Conservation (phyloP, 805 yeast species). For the Lipomyces mesembrius region DNA sequence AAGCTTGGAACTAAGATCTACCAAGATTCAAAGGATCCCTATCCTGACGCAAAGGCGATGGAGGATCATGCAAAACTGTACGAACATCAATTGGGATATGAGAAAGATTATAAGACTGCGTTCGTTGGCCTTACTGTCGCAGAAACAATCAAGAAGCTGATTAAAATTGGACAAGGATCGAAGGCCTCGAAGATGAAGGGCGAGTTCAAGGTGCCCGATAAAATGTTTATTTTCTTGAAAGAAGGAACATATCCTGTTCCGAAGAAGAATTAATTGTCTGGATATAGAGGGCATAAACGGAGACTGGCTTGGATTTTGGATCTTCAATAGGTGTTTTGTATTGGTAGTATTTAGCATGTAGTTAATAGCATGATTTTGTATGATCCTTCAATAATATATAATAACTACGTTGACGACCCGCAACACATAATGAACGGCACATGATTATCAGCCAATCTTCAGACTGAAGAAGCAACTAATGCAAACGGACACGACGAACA, state of each 20-base stretch:
- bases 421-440: not conserved
- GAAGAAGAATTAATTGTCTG: conserved; percentile 12
- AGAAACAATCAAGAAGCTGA: conserved; percentile 54
- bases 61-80: conserved; percentile 54
- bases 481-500: not conserved
- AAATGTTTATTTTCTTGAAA: conserved; percentile 29
- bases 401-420: not conserved
- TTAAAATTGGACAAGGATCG: conserved; percentile 55
- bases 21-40: conserved; percentile 45
- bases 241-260: conserved; percentile 33
- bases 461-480: not conserved
- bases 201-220: conserved; percentile 61
- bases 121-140: conserved; percentile 53
- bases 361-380: not conserved
- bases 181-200: conserved; percentile 56
- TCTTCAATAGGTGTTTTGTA: not conserved
- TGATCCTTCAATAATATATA: not conserved
- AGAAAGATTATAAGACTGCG: conserved; percentile 49
- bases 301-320: not conserved
- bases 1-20: conserved; percentile 45
- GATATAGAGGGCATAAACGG: not conserved
- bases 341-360: not conserved
- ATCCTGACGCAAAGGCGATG: conserved; percentile 50
- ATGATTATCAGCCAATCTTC: not conserved
- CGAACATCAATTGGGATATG: conserved; percentile 53